phyloP scores from a whole-genome alignment of 345 rosid species.

The Brassica rapa region DNA sequence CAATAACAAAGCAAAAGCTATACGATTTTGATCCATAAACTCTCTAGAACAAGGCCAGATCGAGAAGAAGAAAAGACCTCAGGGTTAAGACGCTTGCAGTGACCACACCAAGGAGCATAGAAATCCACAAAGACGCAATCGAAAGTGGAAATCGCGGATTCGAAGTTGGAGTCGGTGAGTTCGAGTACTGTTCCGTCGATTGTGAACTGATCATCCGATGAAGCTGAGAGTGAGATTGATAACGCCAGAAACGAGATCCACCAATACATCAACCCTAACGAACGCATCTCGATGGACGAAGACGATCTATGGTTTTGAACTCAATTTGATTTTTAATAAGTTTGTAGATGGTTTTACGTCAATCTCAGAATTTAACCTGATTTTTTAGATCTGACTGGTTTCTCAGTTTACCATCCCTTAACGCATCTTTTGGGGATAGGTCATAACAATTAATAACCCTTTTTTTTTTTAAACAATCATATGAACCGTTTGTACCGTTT shows the following conservation, averaged over 20 bases:
- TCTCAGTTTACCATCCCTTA: too few relatives aligned
- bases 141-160: constrained; percentile 67
- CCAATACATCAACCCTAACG: constrained; percentile 1
- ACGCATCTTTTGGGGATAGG: too few relatives aligned
- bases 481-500: too few relatives aligned
- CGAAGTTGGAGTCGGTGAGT: constrained; percentile 84
- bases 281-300: constrained; percentile 31
- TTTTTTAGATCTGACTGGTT: too few relatives aligned
- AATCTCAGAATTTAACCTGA: too few relatives aligned
- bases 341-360: too few relatives aligned
- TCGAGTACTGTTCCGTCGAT: constrained; percentile 74
- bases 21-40: neutral
- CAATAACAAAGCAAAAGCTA: neutral
- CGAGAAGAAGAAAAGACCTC: constrained; percentile 50
- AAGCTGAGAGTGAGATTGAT: constrained; percentile 25
- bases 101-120: constrained; percentile 99
- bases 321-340: too few relatives aligned
- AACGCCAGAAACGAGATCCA: constrained; percentile 27
- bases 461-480: too few relatives aligned
- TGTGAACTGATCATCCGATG: constrained; percentile 40
- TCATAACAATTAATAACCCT: too few relatives aligned
- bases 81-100: constrained; percentile 91
- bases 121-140: constrained; percentile 83
- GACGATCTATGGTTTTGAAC: neutral
- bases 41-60: neutral